These are phyloP conservation scores for Hygrophoropsis aurantiaca DNA, from an alignment of 768 basidiomycete genomes.

Conservation along the genomic window DNA sequence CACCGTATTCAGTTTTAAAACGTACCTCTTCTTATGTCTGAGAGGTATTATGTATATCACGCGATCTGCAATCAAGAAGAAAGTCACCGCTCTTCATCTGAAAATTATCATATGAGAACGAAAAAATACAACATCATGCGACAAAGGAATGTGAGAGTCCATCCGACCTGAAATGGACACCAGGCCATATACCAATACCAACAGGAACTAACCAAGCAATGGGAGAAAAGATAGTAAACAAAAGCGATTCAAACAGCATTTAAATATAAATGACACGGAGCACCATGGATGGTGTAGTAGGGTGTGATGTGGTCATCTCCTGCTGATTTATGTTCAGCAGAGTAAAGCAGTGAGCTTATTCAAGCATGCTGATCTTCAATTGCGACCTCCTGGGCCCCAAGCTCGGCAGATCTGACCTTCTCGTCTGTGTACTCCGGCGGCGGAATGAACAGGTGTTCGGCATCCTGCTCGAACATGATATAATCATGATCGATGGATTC, in stretches of 20 bases:
- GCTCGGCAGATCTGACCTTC: slow-evolving; percentile 36
- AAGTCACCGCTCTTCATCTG: too few species aligned
- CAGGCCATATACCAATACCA: slow-evolving; percentile 3
- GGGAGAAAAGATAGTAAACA: slow-evolving; percentile 1
- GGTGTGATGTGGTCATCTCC: neutral
- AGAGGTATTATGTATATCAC: too few species aligned
- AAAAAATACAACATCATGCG: slow-evolving; percentile 17
- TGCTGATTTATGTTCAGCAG: neutral
- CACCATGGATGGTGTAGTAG: neutral
- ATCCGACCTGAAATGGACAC: slow-evolving; percentile 5
- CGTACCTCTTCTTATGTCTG: too few species aligned
- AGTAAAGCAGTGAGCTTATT: neutral
- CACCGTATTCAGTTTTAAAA: too few species aligned
- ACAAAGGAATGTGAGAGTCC: slow-evolving; percentile 21
- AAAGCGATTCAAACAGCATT: slow-evolving; percentile 6
- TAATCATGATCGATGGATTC: slow-evolving; percentile 39
- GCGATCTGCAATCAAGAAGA: too few species aligned
- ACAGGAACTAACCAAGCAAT: slow-evolving; percentile 1
- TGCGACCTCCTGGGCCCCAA: slow-evolving; percentile 8
- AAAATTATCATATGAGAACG: slow-evolving; percentile 1
- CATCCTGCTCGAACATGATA: slow-evolving; percentile 45
- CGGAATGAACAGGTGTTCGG: slow-evolving; percentile 46
- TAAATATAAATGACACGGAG: neutral
- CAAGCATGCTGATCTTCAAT: neutral
- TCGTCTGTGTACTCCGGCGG: slow-evolving; percentile 64